Conservation (phyloP, 345 rosid genomes). For the Luvunga scandens region DNA sequence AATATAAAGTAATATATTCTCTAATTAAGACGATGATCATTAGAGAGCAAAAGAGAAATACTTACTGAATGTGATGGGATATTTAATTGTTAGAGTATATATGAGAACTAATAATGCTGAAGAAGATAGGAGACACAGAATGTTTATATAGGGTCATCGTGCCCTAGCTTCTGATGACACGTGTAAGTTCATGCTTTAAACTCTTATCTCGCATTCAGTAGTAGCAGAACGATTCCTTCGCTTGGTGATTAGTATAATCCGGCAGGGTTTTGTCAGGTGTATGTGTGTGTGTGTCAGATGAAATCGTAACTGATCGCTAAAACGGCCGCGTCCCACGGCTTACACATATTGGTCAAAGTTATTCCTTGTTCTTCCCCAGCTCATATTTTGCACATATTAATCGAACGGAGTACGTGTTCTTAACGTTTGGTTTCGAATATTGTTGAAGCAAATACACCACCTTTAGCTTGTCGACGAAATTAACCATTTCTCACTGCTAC, state of each 20-base stretch:
- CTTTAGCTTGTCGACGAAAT: too few species aligned
- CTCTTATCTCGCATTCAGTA: background rate
- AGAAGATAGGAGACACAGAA: background rate
- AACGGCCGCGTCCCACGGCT: too few species aligned
- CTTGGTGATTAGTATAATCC: background rate
- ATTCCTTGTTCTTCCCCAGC: too few species aligned
- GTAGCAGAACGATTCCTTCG: background rate
- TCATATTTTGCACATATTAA: background rate
- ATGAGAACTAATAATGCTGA: background rate
- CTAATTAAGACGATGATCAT: too few species aligned
- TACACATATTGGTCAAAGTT: too few species aligned
- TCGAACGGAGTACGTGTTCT: background rate
- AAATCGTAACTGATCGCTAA: too few species aligned
- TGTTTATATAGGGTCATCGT: background rate
- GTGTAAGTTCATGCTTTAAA: background rate
- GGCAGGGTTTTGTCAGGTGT: too few species aligned
- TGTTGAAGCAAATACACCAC: background rate
- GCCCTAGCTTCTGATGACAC: constrained; percentile 27
- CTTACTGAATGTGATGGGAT: background rate
- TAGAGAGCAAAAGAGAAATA: background rate
- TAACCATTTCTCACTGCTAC: too few species aligned
- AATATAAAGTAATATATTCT: too few species aligned
- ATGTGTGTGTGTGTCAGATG: too few species aligned
- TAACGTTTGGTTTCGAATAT: background rate
- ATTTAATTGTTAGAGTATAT: background rate